Evolutionary conservation across 2,329 filamentous ascomycete species (phyloP).

Genomic region (Aspergillus neoniger): DNA sequence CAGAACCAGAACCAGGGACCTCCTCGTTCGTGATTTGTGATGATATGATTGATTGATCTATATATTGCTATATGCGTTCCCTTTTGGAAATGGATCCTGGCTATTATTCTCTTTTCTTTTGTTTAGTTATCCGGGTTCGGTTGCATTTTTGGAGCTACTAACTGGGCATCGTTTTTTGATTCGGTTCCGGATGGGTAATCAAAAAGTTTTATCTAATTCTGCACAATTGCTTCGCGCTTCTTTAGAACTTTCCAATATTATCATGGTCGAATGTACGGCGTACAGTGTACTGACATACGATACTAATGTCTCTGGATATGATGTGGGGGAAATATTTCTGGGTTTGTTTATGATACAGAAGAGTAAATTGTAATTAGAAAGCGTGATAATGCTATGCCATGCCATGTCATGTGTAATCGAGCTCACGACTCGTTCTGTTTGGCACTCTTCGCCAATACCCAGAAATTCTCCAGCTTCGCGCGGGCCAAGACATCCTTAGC

Average conservation of each 20-base stretch:
- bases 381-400: not conserved
- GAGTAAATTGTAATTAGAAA: not conserved
- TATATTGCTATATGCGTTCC: conserved; percentile 1
- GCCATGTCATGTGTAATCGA: not conserved
- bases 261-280: not conserved
- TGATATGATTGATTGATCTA: not conserved
- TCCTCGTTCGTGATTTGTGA: conserved; percentile 27
- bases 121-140: not conserved
- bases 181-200: not conserved
- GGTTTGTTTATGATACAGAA: not conserved
- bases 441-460: conserved; percentile 78
- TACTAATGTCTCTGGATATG: not conserved
- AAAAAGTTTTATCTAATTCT: not conserved
- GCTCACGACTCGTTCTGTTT: conserved; percentile 39
- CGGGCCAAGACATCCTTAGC: conserved; percentile 77
- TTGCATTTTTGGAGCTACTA: conserved; percentile 26
- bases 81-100: not conserved
- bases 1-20: conserved; percentile 31
- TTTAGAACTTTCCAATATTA: not conserved
- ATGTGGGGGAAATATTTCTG: not conserved
- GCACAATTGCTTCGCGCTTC: not conserved
- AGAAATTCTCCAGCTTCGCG: conserved; percentile 92
- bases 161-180: conserved; percentile 9
- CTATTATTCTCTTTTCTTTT: not conserved
- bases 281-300: conserved; percentile 2